Evolutionary conservation across 2,329 filamentous ascomycete species (phyloP), one percentile per base, ranked within the genome.

Genomic region (Colletotrichum echinochloae): DNA sequence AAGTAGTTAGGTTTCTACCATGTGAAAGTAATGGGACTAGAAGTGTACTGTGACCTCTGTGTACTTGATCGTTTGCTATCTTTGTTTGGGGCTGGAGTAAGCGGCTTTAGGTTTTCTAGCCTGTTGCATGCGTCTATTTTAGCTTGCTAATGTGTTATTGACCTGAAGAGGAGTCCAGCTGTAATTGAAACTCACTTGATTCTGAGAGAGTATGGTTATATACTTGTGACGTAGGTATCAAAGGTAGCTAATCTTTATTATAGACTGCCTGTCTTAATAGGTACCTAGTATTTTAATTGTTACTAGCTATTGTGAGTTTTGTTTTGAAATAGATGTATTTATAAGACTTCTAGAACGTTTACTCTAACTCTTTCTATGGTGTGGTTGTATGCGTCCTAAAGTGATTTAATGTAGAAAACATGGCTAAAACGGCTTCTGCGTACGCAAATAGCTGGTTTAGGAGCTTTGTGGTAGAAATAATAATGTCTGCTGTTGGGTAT

Each of bases 171-270:
- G n/a, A 5, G 2, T 51, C 14, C 3, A 16, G 59, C 44, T 61
- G 46, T 16, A 11, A 26, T 18, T 9, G 18, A 61, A 61, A 61
- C 59, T 61, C 59, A 61, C 59, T 9, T 30, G 39, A 61, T 61
- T 33, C 52, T 39, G 6, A 52, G 7, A 60, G n/a, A n/a, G n/a
- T n/a, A n/a, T n/a, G 14, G 14, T 39, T 5, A 49, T 48, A 3
- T 9, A 30, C 1, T 55, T 55, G n/a, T n/a, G n/a, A n/a, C 51
- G 7, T n/a, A 16, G 23, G 20, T 35, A 55, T 30, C 33, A 20
- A 33, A n/a, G n/a, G n/a, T n/a, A n/a, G n/a, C n/a, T n/a, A n/a
- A n/a, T n/a, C n/a, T n/a, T n/a, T n/a, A n/a, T n/a, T n/a, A n/a
- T n/a, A n/a, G n/a, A n/a, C n/a, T n/a, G n/a, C n/a, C n/a, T n/a